Base-by-base conservation (phyloP, 805 yeast species). In the Ogataea siamensis region DNA sequence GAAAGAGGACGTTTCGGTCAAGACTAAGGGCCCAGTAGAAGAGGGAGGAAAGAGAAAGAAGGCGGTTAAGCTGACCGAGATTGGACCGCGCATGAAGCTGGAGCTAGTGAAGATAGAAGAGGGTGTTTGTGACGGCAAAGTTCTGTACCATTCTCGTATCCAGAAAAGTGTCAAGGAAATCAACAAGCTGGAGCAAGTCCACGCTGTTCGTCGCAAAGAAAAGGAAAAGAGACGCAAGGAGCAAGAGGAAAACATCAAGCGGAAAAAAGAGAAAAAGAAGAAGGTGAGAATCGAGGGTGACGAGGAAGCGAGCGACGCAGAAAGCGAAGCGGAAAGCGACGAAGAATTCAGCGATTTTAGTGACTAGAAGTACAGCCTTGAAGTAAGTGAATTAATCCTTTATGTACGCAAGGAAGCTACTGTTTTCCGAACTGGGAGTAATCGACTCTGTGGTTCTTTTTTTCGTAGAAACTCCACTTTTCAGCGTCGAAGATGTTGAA, bases 11-110 rank as follows among this genome's bases (percentile, higher is more conserved):
- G 43, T 40, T 34, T 27, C 58, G 37, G 27, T 42, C 48, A 40
- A 53, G 43, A 9, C 46, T 16, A 30, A 20, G 16, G 25, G 27
- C 5, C 40, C 17, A 17, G 30, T 36, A 13, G 37, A 37, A 10
- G 42, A 40, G n/a, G 10, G 33, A n/a, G 50, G 42, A 3, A 58
- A 58, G 24, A 63, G 74, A 36, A 88, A 87, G 63, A 78, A 85
- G 54, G 98, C 99, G 1, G 86, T 93, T 51, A 89, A 87, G 59
- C 70, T 93, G 34, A 86, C 91, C 1, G 99, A 93, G 62, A 67
- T 91, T 33, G 99, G 99, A 0, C 99, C 99, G 24, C 74, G 99
- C 49, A 64, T 93, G 62, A 78, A 76, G 50, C 67, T 93, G 62
- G 69, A 78, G 35, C 67, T 93, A 41, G 67, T 83, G 34, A 93